Base-by-base conservation (phyloP, 805 yeast species). In the Metschnikowia bowlesiae region DNA sequence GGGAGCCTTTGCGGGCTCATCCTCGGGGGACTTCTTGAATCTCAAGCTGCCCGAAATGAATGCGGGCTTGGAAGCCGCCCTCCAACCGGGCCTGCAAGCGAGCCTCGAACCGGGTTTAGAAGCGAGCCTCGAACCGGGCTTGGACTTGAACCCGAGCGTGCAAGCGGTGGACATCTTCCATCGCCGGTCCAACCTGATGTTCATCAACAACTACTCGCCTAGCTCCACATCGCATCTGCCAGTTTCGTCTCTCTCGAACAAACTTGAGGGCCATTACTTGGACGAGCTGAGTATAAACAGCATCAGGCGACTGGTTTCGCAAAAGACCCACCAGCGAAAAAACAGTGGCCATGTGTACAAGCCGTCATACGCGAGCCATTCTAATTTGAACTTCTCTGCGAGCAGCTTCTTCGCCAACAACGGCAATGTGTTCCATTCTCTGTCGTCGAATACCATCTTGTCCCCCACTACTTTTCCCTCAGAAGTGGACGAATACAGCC, bases 251-350 rank as follows among this genome's bases (percentile, higher is more conserved):
- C 51, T 69, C 16, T 60, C 70, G 1, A 56, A 61, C 39, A 62
- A 59, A 37, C 55, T 67, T 45, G 73, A 70, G 44, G 56, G 49
- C 29, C 71, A 65, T 32, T 61, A 54, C 3, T 51, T 68, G 33
- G 58, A 51, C 11, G 52, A 51, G 33, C 29, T 16, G 35, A 39
- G 49, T n/a, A 22, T 35, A 28, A 14, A 39, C 32, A 34, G 32
- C 32, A n/a, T 40, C 28, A 44, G 50, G 10, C 49, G 48, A 2
- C 56, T 48, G 54, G 47, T 37, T 22, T 47, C 53, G 36, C 26
- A 42, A 4, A 50, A 53, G 35, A 35, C 55, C 6, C 50, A 58
- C 29, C 28, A 52, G 41, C 38, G 47, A 16, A 58, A 53, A 39
- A 48, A 37, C 38, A 50, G 43, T 14, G 62, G 63, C 7, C 63